Evolutionary conservation across 73 alveolate species (phyloP), one percentile per base, ranked within the genome.

Genomic region (Paramecium tetraurelia): DNA sequence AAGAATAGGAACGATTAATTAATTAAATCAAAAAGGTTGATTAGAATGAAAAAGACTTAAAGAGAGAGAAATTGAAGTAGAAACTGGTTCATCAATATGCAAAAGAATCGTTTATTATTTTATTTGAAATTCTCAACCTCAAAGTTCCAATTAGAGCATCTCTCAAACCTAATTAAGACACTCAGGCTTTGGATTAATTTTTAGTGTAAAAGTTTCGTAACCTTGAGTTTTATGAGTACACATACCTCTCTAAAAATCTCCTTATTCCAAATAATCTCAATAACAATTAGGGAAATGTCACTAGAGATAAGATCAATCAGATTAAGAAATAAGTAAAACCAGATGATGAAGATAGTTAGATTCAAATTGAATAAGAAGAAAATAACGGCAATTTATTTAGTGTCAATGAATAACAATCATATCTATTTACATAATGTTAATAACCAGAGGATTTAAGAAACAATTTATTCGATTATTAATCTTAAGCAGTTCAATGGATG

Each of bases 401-500:
- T 22, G 72, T 80, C 5, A 80, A 27, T 44, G 90, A 80, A 80
- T 9, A 80, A 80, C n/a, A 80, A 80, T 41, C 89, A 27, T 40
- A 24, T 9, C 11, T 43, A 12, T 89, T 71, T 71, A 89, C 86
- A 2, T 22, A 22, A 18, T 21, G 76, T 20, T 5, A 69, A 46
- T 43, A 77, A 12, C 94, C 94, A 16, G 12, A 27, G 29, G 12
- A 41, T 38, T 53, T 89, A 33, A 70, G 50, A 21, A 89, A 63
- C 7, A 10, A 33, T 1, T 83, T 89, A 41, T 71, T 71, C 43
- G 22, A 33, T 31, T 89, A 69, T 71, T 44, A 89, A 70, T 11
- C 70, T 18, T 71, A 89, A 46, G 94, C 92, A 16, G 33, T 89
- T 7, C 10, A 77, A 20, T 89, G 94, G 94, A 89, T 89, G 94